These are phyloP conservation scores for Xylaria sp. DNA, from an alignment of 495 filamentous ascomycete species.

Conservation along the genomic window DNA sequence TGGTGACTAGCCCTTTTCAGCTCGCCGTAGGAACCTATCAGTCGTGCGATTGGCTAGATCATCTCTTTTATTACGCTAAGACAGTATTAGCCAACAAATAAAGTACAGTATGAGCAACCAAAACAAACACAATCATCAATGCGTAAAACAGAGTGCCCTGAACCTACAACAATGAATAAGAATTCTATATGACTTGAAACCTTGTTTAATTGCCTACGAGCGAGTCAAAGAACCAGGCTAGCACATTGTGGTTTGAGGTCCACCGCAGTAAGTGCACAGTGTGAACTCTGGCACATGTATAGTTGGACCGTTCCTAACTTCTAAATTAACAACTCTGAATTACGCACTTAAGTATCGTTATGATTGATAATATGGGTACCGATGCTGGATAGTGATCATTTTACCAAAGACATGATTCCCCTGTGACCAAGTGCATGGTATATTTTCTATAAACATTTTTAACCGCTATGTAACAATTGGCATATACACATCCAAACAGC, in stretches of 20 bases:
- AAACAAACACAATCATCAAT: no score
- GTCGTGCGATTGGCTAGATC: neutral
- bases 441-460: neutral
- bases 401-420: neutral
- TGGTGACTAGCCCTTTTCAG: constrained; percentile 9
- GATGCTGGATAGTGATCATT: neutral
- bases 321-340: neutral
- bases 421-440: neutral
- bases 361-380: neutral
- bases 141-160: neutral
- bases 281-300: no score
- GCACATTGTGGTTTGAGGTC: no score
- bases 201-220: neutral
- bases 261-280: no score
- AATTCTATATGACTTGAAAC: neutral
- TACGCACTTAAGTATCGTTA: no score
- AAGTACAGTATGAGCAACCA: neutral
- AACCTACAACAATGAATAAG: neutral
- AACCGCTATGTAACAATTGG: neutral
- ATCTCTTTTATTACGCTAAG: neutral
- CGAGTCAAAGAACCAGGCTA: neutral
- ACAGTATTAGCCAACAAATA: neutral
- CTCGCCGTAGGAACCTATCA: neutral
- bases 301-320: no score
- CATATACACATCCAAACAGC: neutral